phyloP scores from a whole-genome alignment of 148 eudicot genomes.

The Cornus suecica region DNA sequence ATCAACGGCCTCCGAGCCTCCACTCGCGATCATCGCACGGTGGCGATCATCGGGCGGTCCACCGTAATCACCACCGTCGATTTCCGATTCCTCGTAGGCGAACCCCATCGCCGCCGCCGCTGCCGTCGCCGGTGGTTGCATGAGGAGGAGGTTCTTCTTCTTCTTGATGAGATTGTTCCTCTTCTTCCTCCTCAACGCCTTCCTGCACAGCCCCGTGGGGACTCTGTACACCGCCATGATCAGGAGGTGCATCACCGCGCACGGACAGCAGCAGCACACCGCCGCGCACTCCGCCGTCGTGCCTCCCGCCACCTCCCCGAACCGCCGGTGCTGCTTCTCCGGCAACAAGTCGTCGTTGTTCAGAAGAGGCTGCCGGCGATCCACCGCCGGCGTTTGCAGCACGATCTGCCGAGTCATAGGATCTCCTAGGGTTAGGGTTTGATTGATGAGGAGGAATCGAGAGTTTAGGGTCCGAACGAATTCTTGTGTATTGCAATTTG shows the following conservation, averaged over 20 bases:
- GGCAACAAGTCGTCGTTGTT: neutral
- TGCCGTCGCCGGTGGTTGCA: constrained; percentile 1
- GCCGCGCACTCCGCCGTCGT: constrained; percentile 73
- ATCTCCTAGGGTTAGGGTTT: neutral
- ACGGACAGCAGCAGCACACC: constrained; percentile 74
- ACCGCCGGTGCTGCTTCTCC: neutral
- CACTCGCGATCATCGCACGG: constrained; percentile 9
- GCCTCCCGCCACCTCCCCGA: constrained; percentile 71
- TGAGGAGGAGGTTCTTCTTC: constrained; percentile 12
- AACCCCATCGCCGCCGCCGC: neutral
- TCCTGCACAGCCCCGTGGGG: constrained; percentile 43
- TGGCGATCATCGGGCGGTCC: constrained; percentile 15
- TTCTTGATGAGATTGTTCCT: constrained; percentile 17
- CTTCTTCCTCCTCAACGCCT: constrained; percentile 29
- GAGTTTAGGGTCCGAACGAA: neutral
- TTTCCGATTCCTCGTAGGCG: constrained; percentile 23
- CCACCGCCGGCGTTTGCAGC: neutral
- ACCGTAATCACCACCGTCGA: neutral
- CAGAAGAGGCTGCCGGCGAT: neutral
- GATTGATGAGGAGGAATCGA: neutral
- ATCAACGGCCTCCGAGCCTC: constrained; percentile 30
- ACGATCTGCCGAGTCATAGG: constrained; percentile 6
- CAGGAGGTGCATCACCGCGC: constrained; percentile 40
- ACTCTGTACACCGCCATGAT: constrained; percentile 49
- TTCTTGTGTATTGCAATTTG: neutral